phyloP scores from a whole-genome alignment of 345 rosid genomes.

The Populus deltoides region DNA sequence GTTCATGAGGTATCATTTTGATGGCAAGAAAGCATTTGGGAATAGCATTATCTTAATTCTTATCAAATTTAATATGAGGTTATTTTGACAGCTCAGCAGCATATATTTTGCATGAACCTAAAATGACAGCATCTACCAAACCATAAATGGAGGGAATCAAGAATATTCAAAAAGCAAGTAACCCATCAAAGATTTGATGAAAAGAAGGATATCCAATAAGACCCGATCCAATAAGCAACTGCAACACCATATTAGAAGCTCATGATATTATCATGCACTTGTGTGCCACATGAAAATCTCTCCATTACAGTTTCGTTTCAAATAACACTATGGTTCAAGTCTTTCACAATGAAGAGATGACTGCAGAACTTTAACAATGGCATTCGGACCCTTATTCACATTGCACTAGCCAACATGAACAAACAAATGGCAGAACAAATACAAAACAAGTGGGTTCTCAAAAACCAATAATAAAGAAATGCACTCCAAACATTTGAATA shows the following conservation, averaged over 20 bases:
- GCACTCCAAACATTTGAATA: neutral
- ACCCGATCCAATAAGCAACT: neutral
- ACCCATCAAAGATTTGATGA: neutral
- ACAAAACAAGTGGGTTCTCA: slow-evolving; percentile 1
- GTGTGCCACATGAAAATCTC: neutral
- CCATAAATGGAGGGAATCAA: neutral
- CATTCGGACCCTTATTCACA: neutral
- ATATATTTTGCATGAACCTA: neutral
- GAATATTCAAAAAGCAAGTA: neutral
- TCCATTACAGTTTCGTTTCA: neutral
- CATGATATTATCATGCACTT: neutral
- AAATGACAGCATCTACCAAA: neutral
- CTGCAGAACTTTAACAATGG: neutral
- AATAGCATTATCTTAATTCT: neutral
- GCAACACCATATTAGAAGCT: neutral
- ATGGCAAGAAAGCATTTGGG: neutral
- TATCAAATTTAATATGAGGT: neutral
- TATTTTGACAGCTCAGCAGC: neutral
- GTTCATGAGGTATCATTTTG: neutral
- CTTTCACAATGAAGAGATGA: neutral
- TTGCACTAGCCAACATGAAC: neutral
- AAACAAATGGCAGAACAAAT: neutral
- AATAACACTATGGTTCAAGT: neutral
- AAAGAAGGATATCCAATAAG: neutral
- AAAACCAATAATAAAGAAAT: neutral